phyloP scores from a whole-genome alignment of 805 yeast species.

The Kazachstania bromeliacearum region DNA sequence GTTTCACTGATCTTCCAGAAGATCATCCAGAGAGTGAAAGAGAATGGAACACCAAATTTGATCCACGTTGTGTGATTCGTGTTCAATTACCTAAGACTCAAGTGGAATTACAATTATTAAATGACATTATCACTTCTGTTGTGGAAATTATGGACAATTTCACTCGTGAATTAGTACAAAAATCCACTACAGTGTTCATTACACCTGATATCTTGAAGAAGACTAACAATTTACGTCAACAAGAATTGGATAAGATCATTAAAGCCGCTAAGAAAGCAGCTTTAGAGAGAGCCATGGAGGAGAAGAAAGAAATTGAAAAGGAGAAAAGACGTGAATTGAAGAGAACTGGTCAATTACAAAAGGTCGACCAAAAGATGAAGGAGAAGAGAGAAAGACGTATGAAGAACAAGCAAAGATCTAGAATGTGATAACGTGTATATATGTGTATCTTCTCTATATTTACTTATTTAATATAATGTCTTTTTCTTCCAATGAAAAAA shows the following conservation, averaged over 20 bases:
- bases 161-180: constrained; percentile 30
- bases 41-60: constrained; percentile 46
- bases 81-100: constrained; percentile 42
- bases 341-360: constrained; percentile 66
- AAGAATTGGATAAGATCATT: constrained; percentile 58
- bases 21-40: constrained; percentile 54
- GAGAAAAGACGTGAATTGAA: constrained; percentile 50
- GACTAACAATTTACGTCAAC: constrained; percentile 66
- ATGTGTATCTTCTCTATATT: not conserved
- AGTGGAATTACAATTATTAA: constrained; percentile 41
- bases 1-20: constrained; percentile 77
- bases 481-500: too few relatives aligned
- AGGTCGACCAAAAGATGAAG: constrained; percentile 63
- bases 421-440: constrained; percentile 16
- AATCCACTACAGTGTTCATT: constrained; percentile 42
- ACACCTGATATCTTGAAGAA: constrained; percentile 71
- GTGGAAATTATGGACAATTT: constrained; percentile 52
- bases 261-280: constrained; percentile 57
- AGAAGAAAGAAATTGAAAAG: constrained; percentile 61
- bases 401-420: constrained; percentile 50
- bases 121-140: constrained; percentile 43
- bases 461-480: not conserved
- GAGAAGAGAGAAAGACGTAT: constrained; percentile 75
- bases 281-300: constrained; percentile 59
- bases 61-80: constrained; percentile 43